Conservation (phyloP, 2,329 filamentous ascomycete species). For the Myriosclerotinia duriaeana region DNA sequence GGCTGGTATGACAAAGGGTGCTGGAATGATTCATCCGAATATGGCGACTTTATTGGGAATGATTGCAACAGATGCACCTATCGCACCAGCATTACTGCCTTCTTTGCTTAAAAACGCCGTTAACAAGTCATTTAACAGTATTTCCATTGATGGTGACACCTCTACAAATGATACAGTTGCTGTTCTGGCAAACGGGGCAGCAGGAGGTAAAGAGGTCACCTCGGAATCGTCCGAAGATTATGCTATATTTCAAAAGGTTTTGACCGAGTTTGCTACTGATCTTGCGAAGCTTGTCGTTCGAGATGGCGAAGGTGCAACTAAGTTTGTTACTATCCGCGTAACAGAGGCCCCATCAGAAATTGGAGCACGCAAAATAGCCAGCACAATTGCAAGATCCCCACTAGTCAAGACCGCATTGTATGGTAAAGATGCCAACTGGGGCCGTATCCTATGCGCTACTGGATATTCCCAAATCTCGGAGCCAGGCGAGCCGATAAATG, state of each 20-base stretch:
- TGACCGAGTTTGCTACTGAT: slow-evolving; percentile 77
- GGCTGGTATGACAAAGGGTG: slow-evolving; percentile 93
- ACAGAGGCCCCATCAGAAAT: slow-evolving; percentile 67
- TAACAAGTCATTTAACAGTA: slow-evolving; percentile 89
- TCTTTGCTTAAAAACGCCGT: slow-evolving; percentile 71
- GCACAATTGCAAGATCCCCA: slow-evolving; percentile 84
- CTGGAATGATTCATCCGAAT: slow-evolving; percentile 97
- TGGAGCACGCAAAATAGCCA: slow-evolving; percentile 76
- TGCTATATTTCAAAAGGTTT: slow-evolving; percentile 64
- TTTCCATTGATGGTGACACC: slow-evolving; percentile 95
- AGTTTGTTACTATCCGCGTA: slow-evolving; percentile 93
- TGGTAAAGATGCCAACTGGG: slow-evolving; percentile 98
- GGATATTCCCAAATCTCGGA: slow-evolving; percentile 72
- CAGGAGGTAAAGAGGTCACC: slow-evolving; percentile 66
- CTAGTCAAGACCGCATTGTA: slow-evolving; percentile 97
- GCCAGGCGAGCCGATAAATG: slow-evolving; percentile 55
- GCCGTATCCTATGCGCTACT: slow-evolving; percentile 90
- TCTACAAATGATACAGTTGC: slow-evolving; percentile 97
- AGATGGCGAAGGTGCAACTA: slow-evolving; percentile 95
- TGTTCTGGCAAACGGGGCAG: slow-evolving; percentile 91
- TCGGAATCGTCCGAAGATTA: slow-evolving; percentile 61
- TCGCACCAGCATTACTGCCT: slow-evolving; percentile 66
- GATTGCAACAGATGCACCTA: slow-evolving; percentile 85
- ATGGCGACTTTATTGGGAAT: slow-evolving; percentile 93
- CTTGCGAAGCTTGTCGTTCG: slow-evolving; percentile 91